Evolutionary conservation across 2,329 filamentous ascomycete species (phyloP), one percentile per base, ranked within the genome.

Genomic region (Curvularia hawaiiensis): DNA sequence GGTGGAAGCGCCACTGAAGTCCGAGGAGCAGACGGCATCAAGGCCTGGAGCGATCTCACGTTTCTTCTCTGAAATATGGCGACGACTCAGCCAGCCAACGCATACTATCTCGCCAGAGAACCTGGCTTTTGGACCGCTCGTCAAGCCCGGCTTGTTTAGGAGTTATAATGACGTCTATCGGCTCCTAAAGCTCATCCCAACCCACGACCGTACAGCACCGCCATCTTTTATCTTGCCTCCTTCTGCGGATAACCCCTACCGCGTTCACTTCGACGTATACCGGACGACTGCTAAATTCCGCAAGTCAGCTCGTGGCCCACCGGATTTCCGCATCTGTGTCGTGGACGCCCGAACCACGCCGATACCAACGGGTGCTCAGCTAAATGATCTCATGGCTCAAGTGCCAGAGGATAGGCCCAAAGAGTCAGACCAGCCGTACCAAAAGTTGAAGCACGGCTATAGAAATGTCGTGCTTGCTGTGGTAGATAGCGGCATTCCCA

Each of bases 401-500:
- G 88, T 89, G 6, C 92, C 92, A 0, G 85, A 88, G 60, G 84
- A 89, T 58, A 85, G 88, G 1, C 89, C 85, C 0, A 73, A 85
- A 71, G 68, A 80, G 73, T 72, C 77, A 12, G 77, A 78, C 8
- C 77, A 83, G 62, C 77, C 93, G 63, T 95, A 96, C 71, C 85
- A 88, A 69, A 87, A 90, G 58, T 79, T 98, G 62, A 94, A 92
- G 76, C 88, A 96, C 69, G 95, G 92, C 1, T 88, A 89, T 74
- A 85, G 91, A 63, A 95, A 91, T 75, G 90, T 95, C 31, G 81
- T 97, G 33, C 75, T 99, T 24, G 95, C 93, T 0, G 85, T 98
- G 2, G 92, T 97, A 33, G 95, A 98, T 73, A 85, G 92, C 61
- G 95, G 95, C 0, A 83, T 98, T 22, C 89, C 93, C 45, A 98